Percentiles rank a stretch among this genome's conserved stretches.
Conservation (phyloP, 2,329 filamentous ascomycete genomes). For the Geosmithia morbida region DNA sequence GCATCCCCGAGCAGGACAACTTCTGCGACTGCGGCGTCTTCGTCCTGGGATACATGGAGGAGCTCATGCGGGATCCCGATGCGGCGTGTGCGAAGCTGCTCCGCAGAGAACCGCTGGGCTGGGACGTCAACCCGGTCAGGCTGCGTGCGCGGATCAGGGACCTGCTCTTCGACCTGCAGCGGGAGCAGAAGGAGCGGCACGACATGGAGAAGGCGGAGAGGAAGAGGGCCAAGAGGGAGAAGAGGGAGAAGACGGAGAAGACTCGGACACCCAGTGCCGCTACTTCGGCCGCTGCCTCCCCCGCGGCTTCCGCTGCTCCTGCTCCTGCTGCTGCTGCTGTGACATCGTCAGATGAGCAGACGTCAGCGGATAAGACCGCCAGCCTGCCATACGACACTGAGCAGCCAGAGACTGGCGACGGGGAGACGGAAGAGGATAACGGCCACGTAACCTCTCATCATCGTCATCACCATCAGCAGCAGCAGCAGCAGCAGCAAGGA, state of each 20-base stretch:
- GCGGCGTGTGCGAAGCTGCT: slow-evolving; percentile 54
- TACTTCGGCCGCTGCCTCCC: neutral
- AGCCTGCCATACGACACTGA: neutral
- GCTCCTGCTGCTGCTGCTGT: neutral
- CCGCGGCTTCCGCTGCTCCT: no score
- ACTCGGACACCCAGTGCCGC: neutral
- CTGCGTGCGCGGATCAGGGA: slow-evolving; percentile 53
- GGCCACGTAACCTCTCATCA: no score
- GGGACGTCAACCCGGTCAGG: slow-evolving; percentile 39
- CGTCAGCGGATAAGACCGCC: neutral
- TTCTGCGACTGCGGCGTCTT: slow-evolving; percentile 84
- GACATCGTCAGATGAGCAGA: neutral
- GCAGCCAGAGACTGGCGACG: neutral
- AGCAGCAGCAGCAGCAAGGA: no score
- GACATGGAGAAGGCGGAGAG: slow-evolving; percentile 21
- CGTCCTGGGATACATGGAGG: slow-evolving; percentile 68
- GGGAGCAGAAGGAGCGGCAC: slow-evolving; percentile 33
- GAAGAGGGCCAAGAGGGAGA: slow-evolving; percentile 1
- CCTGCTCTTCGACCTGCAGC: slow-evolving; percentile 48
- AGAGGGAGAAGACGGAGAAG: neutral
- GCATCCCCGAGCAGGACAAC: slow-evolving; percentile 70
- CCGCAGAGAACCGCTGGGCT: slow-evolving; percentile 33
- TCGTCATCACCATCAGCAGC: no score
- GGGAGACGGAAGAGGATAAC: no score
- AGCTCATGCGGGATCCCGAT: slow-evolving; percentile 65